A percentile compares a stretch with the other conserved stretches of the same genome.
Conservation (phyloP, 257 asterid genomes). For the Primulina eburnea region DNA sequence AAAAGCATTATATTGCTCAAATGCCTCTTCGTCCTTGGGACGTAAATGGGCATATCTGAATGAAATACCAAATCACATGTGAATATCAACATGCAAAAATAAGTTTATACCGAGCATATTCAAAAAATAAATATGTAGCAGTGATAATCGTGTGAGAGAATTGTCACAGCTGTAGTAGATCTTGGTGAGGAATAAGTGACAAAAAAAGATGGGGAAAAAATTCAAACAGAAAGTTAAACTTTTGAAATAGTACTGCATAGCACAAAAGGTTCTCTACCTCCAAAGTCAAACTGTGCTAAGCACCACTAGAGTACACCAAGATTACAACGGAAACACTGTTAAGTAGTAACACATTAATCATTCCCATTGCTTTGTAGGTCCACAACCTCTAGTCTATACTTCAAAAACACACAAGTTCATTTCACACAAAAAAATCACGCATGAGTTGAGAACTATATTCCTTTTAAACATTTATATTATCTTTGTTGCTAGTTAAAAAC, state of each 20-base stretch:
- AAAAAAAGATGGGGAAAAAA: neutral
- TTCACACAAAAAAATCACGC: neutral
- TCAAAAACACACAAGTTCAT: neutral
- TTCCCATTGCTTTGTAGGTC: neutral
- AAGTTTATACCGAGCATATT: neutral
- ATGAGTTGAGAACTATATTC: neutral
- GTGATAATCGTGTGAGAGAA: no score
- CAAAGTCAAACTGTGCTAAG: neutral
- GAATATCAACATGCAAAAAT: conserved; percentile 13
- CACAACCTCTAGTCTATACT: neutral
- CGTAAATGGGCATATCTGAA: conserved; percentile 90
- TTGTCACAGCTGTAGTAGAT: no score
- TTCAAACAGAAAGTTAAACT: neutral
- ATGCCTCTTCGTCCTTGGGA: conserved; percentile 95
- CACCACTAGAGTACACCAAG: neutral
- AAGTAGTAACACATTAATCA: conserved; percentile 10
- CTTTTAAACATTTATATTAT: neutral
- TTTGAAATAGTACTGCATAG: neutral
- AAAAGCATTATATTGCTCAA: conserved; percentile 73
- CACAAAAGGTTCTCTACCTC: no score
- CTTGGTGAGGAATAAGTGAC: neutral
- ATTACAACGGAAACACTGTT: neutral
- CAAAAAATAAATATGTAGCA: no score
- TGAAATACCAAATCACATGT: conserved; percentile 24
- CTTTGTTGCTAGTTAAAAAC: neutral